These are phyloP conservation scores for Tolypocladium album DNA, from an alignment of 2,329 filamentous ascomycete species.

Conservation along the genomic window DNA sequence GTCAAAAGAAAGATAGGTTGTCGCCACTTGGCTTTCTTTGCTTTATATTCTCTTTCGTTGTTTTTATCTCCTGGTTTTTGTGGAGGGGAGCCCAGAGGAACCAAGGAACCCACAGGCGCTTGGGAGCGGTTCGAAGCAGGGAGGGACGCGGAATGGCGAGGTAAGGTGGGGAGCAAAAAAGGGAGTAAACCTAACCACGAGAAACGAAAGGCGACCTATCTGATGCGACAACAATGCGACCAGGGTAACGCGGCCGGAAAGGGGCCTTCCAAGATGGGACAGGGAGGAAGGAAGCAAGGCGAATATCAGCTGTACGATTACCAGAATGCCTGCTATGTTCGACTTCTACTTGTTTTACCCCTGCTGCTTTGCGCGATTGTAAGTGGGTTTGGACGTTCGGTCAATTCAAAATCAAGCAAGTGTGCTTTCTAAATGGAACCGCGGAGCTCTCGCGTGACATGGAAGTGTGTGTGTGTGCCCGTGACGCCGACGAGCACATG, in stretches of 20 bases:
- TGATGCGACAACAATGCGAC: background rate
- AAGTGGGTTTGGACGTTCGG: background rate
- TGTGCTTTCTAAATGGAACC: background rate
- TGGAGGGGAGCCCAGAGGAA: background rate
- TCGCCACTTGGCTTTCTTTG: background rate
- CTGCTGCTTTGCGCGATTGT: background rate
- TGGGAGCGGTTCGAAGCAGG: background rate
- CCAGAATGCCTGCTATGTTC: slow-evolving; percentile 5
- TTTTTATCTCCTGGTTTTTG: background rate
- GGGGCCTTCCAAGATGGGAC: background rate
- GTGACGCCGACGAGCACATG: background rate
- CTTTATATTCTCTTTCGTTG: background rate
- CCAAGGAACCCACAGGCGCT: background rate
- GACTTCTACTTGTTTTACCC: slow-evolving; percentile 1
- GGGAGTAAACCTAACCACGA: background rate
- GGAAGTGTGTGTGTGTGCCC: background rate
- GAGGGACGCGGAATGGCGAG: background rate
- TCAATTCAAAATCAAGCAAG: background rate
- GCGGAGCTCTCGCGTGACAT: background rate
- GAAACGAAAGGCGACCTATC: slow-evolving; percentile 1
- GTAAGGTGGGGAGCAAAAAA: background rate
- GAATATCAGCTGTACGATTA: slow-evolving; percentile 9
- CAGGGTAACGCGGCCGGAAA: background rate
- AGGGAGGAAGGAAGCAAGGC: slow-evolving; percentile 2
- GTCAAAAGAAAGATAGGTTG: background rate